These are phyloP conservation scores for Sanguinoderma infundibulare DNA, from an alignment of 1,284 basidiomycete genomes.

Conservation along the genomic window DNA sequence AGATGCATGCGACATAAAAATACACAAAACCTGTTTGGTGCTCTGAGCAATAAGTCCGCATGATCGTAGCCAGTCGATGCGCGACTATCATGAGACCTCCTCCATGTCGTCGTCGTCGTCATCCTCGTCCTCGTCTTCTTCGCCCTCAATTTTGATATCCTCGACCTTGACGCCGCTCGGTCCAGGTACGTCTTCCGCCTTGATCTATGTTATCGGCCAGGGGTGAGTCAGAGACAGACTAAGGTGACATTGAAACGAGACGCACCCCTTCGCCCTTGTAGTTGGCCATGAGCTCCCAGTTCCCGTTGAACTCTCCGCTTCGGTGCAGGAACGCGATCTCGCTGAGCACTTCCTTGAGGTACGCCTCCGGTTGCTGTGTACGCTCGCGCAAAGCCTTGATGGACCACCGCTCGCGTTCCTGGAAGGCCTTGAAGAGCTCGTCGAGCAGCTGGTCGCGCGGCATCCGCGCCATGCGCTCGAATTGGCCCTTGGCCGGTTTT, in stretches of 20 bases:
- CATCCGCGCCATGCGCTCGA: conserved; percentile 90
- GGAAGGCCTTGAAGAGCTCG: conserved; percentile 82
- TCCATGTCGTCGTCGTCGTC: conserved; percentile 50
- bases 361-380: conserved; percentile 91
- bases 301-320: conserved; percentile 75
- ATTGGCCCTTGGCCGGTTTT: conserved; percentile 68
- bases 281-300: conserved; percentile 72
- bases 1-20: conserved; percentile 11
- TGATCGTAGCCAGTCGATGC: neutral
- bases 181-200: conserved; percentile 57
- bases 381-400: conserved; percentile 81
- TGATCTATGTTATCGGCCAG: conserved; percentile 44
- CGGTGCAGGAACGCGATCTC: conserved; percentile 85
- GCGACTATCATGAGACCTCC: conserved; percentile 40
- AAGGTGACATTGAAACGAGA: conserved; percentile 13
- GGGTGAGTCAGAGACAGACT: too few species aligned
- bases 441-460: conserved; percentile 90
- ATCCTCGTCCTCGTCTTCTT: conserved; percentile 40
- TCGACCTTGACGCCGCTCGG: conserved; percentile 32
- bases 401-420: conserved; percentile 82
- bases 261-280: conserved; percentile 65
- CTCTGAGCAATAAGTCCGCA: conserved; percentile 12
- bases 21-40: conserved; percentile 8
- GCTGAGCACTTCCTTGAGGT: conserved; percentile 85
- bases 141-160: conserved; percentile 45